A percentile compares a stretch with the other conserved stretches of the same genome.
Conservation (phyloP, 1,284 basidiomycete species). For the Earliella scabrosa region DNA sequence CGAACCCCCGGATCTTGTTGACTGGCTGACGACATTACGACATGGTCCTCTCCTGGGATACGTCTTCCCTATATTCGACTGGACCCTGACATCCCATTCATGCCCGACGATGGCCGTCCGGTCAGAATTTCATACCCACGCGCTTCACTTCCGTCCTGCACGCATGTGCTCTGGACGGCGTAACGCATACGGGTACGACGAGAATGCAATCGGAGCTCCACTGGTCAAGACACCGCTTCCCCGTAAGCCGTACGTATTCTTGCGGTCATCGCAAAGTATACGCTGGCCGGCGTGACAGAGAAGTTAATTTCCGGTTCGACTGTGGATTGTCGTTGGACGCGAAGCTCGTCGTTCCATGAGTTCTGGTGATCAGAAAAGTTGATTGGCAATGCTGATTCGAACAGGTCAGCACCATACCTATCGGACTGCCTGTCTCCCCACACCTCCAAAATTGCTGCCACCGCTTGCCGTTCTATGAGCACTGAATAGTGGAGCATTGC, state of each 20-base stretch:
- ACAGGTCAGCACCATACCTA: background rate
- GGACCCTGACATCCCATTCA: background rate
- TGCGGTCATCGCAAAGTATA: constrained; percentile 20
- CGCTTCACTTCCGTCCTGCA: constrained; percentile 8
- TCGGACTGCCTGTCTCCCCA: no score
- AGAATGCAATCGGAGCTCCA: background rate
- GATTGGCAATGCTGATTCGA: no score
- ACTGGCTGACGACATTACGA: constrained; percentile 1
- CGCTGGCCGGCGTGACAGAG: constrained; percentile 25
- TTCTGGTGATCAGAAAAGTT: no score
- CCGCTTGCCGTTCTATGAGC: no score
- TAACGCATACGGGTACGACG: background rate
- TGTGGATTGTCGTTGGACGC: background rate
- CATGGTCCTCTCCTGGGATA: background rate
- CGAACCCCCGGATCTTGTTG: background rate
- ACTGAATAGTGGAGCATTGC: background rate
- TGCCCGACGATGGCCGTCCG: background rate
- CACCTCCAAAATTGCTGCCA: no score
- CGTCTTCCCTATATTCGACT: background rate
- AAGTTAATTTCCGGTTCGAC: background rate
- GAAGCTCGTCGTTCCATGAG: background rate
- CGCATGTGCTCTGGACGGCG: constrained; percentile 1
- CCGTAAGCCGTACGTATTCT: constrained; percentile 26
- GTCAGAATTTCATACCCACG: constrained; percentile 1
- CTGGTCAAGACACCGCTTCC: background rate